These are phyloP conservation scores for Mimosa bimucronata DNA, from an alignment of 306 rosid genomes.

Conservation along the genomic window DNA sequence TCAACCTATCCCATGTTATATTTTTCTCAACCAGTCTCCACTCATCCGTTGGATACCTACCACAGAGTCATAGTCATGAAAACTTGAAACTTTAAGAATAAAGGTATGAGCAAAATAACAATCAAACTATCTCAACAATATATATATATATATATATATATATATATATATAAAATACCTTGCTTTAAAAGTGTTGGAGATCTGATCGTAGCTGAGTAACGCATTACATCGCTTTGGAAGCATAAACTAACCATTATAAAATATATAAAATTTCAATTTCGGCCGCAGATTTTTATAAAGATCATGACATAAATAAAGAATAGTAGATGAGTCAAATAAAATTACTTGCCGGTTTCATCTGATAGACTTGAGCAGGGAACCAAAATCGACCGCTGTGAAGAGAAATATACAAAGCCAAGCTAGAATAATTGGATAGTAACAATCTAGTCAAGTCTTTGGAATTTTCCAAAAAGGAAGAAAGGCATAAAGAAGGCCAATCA, in stretches of 20 bases:
- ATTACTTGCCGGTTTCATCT: constrained; percentile 36
- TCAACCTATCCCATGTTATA: constrained; percentile 53
- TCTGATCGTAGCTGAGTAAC: constrained; percentile 48
- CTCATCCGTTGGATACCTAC: constrained; percentile 56
- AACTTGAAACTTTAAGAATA: not conserved
- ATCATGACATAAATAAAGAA: not conserved
- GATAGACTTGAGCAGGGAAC: constrained; percentile 72
- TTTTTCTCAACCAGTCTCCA: constrained; percentile 53
- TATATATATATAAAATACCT: not conserved
- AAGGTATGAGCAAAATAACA: not conserved
- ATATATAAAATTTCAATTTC: not conserved
- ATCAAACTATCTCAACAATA: not conserved
- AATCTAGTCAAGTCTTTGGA: constrained; percentile 13
- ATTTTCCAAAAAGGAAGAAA: constrained; percentile 33
- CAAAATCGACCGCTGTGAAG: constrained; percentile 60
- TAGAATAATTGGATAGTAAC: constrained; percentile 36
- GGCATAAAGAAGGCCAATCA: constrained; percentile 35
- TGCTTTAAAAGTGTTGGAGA: constrained; percentile 34
- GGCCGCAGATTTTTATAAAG: not conserved
- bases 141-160: no score
- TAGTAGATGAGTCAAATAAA: not conserved
- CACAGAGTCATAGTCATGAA: not conserved
- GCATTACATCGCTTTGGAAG: constrained; percentile 49
- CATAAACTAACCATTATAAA: constrained; percentile 36
- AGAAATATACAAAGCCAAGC: constrained; percentile 59